Evolutionary conservation across 768 basidiomycete genomes (phyloP), one percentile per base, ranked within the genome.

Genomic region (Tylopilus felleus): DNA sequence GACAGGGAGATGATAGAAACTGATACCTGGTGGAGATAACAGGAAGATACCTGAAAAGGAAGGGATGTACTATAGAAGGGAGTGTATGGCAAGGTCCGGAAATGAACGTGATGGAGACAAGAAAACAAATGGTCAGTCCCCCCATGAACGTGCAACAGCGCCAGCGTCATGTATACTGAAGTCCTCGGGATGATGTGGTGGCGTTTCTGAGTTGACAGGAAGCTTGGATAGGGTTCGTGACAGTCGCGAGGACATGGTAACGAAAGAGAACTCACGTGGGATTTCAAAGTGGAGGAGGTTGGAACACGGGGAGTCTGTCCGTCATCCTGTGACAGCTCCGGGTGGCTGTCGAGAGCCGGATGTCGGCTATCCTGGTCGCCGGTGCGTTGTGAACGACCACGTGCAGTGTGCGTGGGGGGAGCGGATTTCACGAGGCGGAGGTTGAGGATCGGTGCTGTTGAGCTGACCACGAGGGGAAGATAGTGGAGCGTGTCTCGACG

Each of bases 21-120:
- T 44, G 55, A 54, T 47, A 56, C 69, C 68, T 72, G 61, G 64
- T 70, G 65, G 71, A 68, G 66, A 69, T 70, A 72, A 61, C 66
- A 65, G 45, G 49, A 57, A 56, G 51, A 61, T 63, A 49, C 61
- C 59, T 44, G 55, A 64, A 68, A 58, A 53, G 55, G 61, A 54
- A 49, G 36, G 56, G 44, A 43, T 33, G 58, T 58, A 38, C 57
- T 62, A 59, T 57, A 61, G 21, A 61, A 43, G 60, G 58, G 50
- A 46, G 57, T 42, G 53, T 47, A 55, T 60, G 62, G 52, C 31
- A 55, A 56, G 53, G 64, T 60, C 62, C 69, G 68, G 63, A 65
- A 69, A 66, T 66, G 70, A 72, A 60, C 22, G 70, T 58, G 70
- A 61, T 56, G 38, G 50, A 52, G 46, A 58, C 53, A 52, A 59